Base-by-base conservation (phyloP, 2,329 filamentous ascomycete genomes). In the Venturia nashicola region DNA sequence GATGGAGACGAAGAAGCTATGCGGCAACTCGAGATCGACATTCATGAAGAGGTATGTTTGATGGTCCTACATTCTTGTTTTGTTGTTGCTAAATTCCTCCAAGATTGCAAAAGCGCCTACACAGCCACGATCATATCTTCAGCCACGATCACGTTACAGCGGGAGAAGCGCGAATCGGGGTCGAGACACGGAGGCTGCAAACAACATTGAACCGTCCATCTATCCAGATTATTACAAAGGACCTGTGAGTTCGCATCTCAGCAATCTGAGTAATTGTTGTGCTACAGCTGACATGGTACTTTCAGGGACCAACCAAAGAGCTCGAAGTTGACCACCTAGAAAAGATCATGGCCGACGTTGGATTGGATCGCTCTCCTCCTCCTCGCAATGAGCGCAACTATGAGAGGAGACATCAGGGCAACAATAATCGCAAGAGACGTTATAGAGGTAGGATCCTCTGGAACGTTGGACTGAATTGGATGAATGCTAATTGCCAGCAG, bases 151-250 rank as follows among this genome's bases (percentile, higher is more conserved):
- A 51, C 20, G 46, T 14, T 18, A 48, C 9, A 5, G 42, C 44
- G 9, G n/a, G 7, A 8, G 11, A n/a, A n/a, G n/a, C n/a, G 18
- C n/a, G 7, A 9, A 48, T 12, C 46, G 12, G 20, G n/a, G 46
- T 27, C 62, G 62, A 55, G 40, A 65, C 54, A 57, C 59, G 36
- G 62, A 43, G 42, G 64, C 42, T n/a, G 61, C 43, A 57, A 61
- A 72, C 70, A 74, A 73, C 68, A 86, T 73, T 85, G 84, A 70
- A 86, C 59, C 59, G 23, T 60, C 39, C 39, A 60, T 60, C 42
- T 60, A 60, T 42, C 59, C 59, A 60, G 59, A 60, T 40, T 51
- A 32, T 20, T 62, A 62, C 43, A 46, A 62, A 8, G 61, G 46
- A 48, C 61, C 61, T 9, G 46, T 57, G 27, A 57, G 51, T 57